Base-by-base conservation (phyloP, 345 rosid species). In the Noccaea caerulescens region DNA sequence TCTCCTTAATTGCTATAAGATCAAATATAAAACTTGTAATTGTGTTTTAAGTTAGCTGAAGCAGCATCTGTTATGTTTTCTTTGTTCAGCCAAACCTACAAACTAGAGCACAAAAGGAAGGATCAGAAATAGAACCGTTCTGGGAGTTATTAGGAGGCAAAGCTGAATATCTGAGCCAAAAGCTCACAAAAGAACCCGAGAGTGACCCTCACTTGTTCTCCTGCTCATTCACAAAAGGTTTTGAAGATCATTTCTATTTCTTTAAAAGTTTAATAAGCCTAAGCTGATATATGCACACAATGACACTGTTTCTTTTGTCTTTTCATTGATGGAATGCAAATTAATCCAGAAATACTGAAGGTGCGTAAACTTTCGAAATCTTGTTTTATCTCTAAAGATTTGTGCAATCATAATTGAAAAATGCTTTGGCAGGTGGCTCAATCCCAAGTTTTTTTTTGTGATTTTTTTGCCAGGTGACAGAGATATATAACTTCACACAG, bases 111-210 rank as follows among this genome's bases (percentile, higher is more conserved):
- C 99, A 94, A 77, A 94, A 91, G 77, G 99, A 94, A 82, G 97
- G 99, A 63, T 76, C 97, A 3, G 99, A 94, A 58, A 81, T 91
- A 57, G 99, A 91, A 64, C 95, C 83, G 57, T 94, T 94, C 79
- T 94, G 99, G 99, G 93, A 89, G 59, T 65, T 92, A 56, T 64
- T 94, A 47, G 96, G 92, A 67, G 98, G 93, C 68, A 94, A 94
- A 86, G 23, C 86, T 42, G 99, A 94, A 82, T 84, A 89, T 67
- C 62, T 80, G 3, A 85, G 87, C 77, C 93, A 85, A 81, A 92
- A 89, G 80, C 81, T 87, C 69, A 82, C 71, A 25, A 87, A 77
- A 69, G 86, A 79, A 44, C 80, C 95, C 37, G 99, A 94, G 84
- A 84, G 81, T 58, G 99, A 94, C 83, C 84, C 96, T 75, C 99